These are phyloP conservation scores for Licmophora abbreviata DNA, from an alignment of 108 stramenopile genomes.

Conservation along the genomic window DNA sequence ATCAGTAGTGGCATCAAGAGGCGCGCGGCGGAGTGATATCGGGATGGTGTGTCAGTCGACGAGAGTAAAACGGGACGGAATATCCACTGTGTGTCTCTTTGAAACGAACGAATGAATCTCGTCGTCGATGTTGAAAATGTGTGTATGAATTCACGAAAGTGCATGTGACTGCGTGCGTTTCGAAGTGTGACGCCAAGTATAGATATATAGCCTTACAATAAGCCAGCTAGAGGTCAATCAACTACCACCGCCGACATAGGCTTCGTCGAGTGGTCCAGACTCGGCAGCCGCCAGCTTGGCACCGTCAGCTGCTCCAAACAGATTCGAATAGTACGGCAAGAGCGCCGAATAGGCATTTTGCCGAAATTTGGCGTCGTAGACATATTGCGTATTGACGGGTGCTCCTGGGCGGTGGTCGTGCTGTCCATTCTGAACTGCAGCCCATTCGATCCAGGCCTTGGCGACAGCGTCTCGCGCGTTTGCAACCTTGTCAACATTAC, in stretches of 20 bases:
- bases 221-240: constrained; percentile 13
- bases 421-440: constrained; percentile 15
- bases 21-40: too few species aligned
- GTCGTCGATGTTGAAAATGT: too few species aligned
- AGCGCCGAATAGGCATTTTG: constrained; percentile 64
- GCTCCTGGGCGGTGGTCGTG: constrained; percentile 69
- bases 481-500: constrained; percentile 47
- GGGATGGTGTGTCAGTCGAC: too few species aligned
- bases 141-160: too few species aligned
- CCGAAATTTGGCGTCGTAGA: constrained; percentile 72
- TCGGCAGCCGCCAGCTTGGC: constrained; percentile 60
- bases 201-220: too few species aligned
- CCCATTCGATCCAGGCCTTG: constrained; percentile 58
- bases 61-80: too few species aligned
- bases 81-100: too few species aligned
- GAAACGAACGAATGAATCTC: too few species aligned
- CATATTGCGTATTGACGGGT: constrained; percentile 71
- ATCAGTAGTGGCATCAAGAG: too few species aligned
- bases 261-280: constrained; percentile 77
- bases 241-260: constrained; percentile 78
- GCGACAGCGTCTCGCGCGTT: constrained; percentile 48
- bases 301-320: constrained; percentile 56
- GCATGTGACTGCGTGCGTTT: too few species aligned
- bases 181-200: too few species aligned
- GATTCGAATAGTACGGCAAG: constrained; percentile 31